Base-by-base conservation (phyloP, 2,329 filamentous ascomycete genomes). In the Colletotrichum agaves region DNA sequence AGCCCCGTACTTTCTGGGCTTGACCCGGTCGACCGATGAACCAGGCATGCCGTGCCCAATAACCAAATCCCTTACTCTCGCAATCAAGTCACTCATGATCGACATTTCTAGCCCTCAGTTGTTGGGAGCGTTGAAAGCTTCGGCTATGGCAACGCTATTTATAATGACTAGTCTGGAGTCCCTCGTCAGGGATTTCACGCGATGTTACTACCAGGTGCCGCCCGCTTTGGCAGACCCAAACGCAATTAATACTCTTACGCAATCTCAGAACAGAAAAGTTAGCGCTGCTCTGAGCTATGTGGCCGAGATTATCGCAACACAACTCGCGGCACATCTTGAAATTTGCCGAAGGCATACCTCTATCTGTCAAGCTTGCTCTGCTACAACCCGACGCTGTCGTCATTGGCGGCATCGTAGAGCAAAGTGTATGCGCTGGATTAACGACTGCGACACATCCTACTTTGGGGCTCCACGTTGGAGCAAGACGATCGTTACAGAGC, bases 361-460 rank as follows among this genome's bases (percentile, higher is more conserved):
- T 74, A 15, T 74, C 75, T 0, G 67, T 75, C 2, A 75, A 74
- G 37, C 71, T 78, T 17, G 71, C 72, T 6, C 68, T 78, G 11
- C 78, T 73, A 57, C 75, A 74, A 17, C 77, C 77, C 0, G 77
- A 78, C 43, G 72, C 76, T 55, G 71, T 78, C 0, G 61, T 78
- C 5, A 74, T 78, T n/a, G 75, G 74, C 7, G 77, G 77, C 2
- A 76, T 78, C 19, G 75, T 78, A 8, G 76, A 78, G 12, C 75
- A 72, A 33, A 77, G 71, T 17, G 63, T 77, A 1, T 69, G 74
- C 1, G 76, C 75, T 7, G 76, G 76, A 2, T 66, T 78, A n/a
- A 76, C 76, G 46, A 72, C 75, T 7, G 71, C 75, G 1, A 76
- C 73, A 2, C 76, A 78, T 50, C 66, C 77, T 11, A 74, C 72